Base-by-base conservation (phyloP, 1,139 yeast genomes). In the Taiozyma onychis region DNA sequence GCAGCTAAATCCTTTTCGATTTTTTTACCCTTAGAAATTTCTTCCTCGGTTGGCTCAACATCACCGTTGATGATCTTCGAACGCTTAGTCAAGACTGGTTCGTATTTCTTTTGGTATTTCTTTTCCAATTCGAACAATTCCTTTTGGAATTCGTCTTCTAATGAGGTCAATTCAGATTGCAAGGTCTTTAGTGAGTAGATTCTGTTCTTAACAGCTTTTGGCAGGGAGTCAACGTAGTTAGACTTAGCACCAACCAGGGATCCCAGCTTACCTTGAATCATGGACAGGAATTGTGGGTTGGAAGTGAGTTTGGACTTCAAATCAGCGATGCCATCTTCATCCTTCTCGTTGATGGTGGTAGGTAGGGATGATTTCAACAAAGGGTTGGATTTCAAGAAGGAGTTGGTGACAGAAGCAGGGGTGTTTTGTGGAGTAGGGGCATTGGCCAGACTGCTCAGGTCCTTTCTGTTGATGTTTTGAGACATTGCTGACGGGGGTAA, bases 381-480 rank as follows among this genome's bases (percentile, higher is more conserved):
- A 21, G 96, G 96, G 56, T 83, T 80, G 55, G 83, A 80, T 70
- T 78, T 83, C 66, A 87, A 76, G 68, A 82, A 90, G 47, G 93
- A 85, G 55, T 82, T 83, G 45, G 88, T 80, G 43, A 87, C 88
- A 32, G 96, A 85, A 5, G 98, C 88, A 26, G 99, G 99, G 1
- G 99, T 93, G 76, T 93, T 93, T 67, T 95, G 99, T 13, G 99
- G 99, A 2, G 99, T 93, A 47, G 99, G 99, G 6, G 99, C 99
- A 66, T 85, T 83, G 59, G 95, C 86, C 60, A 90, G 82, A 66
- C 88, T 89, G 65, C 85, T 85, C 59, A 81, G 71, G 65, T 83
- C 78, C 53, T 54, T 55, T 51, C 51, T 58, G 45, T 45, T 50
- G 46, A 50, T 50, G 39, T 50, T 50, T 35, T 50, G 47, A 14